Evolutionary conservation across 176 grass and related monocot genomes (phyloP).

Genomic region (Musa troglodytarum): DNA sequence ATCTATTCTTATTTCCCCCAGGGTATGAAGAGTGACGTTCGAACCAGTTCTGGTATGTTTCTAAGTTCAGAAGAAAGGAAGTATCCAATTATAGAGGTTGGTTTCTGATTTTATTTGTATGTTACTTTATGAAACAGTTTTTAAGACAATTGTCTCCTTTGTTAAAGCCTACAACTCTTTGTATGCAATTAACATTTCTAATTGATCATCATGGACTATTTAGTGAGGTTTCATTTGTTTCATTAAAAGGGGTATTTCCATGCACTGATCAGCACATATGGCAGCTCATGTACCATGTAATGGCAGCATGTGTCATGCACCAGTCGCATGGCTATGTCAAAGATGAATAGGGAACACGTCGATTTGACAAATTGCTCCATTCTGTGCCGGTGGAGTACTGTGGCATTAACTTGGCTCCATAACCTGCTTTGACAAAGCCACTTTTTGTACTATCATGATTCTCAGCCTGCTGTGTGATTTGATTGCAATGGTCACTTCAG

Average conservation of each 20-base stretch:
- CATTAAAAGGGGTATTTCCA: not conserved
- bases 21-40: conserved; percentile 90
- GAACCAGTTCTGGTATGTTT: conserved; percentile 97
- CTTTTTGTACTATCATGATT: not conserved
- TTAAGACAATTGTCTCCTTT: not conserved
- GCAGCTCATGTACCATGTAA: not conserved
- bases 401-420: not conserved
- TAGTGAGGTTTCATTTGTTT: not conserved
- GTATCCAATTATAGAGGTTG: conserved; percentile 67
- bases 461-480: not conserved
- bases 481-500: not conserved
- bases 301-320: not conserved
- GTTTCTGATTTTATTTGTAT: conserved; percentile 1
- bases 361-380: not conserved
- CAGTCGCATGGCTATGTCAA: not conserved
- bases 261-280: not conserved
- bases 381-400: not conserved
- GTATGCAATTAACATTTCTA: not conserved
- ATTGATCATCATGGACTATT: not conserved
- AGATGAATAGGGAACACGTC: not conserved
- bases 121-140: conserved; percentile 11
- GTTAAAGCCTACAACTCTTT: not conserved
- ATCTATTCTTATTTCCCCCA: conserved; percentile 20
- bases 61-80: conserved; percentile 58
- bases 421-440: not conserved